Conservation (phyloP, 495 filamentous ascomycete genomes). For the Elasticomyces elasticus region DNA sequence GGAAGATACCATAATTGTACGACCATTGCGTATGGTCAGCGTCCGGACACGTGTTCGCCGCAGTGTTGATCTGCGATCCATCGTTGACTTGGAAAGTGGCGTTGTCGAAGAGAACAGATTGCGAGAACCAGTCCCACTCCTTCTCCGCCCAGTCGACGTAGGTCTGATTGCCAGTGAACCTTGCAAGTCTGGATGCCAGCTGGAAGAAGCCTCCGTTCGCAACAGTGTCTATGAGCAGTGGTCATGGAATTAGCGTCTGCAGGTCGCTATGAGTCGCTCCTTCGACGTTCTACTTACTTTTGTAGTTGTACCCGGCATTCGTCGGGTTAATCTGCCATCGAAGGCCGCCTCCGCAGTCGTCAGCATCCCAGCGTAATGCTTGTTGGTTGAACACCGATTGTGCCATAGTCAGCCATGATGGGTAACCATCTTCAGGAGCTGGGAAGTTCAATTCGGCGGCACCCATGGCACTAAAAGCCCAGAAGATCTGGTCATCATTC, state of each 20-base stretch:
- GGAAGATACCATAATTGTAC: conserved; percentile 54
- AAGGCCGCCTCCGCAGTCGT: conserved; percentile 31
- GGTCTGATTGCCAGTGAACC: conserved; percentile 66
- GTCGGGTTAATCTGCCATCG: conserved; percentile 76
- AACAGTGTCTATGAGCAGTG: no score
- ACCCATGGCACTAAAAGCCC: conserved; percentile 26
- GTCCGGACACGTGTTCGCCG: conserved; percentile 38
- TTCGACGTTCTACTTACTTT: no score
- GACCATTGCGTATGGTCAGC: conserved; percentile 46
- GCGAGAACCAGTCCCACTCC: conserved; percentile 58
- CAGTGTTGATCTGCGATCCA: conserved; percentile 42
- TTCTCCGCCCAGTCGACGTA: conserved; percentile 59
- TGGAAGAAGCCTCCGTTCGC: conserved; percentile 78
- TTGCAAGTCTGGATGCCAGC: conserved; percentile 61
- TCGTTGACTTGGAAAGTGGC: conserved; percentile 53
- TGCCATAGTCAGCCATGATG: conserved; percentile 23
- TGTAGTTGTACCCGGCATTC: conserved; percentile 73
- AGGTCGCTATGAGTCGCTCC: no score
- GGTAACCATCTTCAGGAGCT: conserved; percentile 10
- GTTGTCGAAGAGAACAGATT: conserved; percentile 54
- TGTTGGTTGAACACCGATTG: conserved; percentile 27
- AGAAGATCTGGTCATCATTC: conserved; percentile 43
- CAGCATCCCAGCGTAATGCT: conserved; percentile 45
- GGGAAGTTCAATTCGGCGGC: conserved; percentile 26
- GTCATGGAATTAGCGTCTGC: no score